A percentile compares a stretch with the other conserved stretches of the same genome.
Conservation (phyloP, 768 basidiomycete genomes). For the Suillus paluster region DNA sequence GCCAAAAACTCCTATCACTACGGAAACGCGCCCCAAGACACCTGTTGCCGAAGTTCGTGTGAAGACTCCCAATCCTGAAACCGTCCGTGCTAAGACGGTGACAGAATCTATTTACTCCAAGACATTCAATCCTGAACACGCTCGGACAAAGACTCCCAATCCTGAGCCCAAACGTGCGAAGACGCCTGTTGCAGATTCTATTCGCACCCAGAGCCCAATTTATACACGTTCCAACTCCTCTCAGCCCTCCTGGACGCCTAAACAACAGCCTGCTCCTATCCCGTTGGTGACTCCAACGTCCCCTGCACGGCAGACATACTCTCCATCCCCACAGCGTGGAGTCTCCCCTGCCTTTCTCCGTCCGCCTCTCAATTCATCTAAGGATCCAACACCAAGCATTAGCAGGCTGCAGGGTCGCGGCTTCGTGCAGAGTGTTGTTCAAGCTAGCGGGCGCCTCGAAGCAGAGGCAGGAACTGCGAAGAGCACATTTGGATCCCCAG, state of each 20-base stretch:
- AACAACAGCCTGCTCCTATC: slow-evolving; percentile 37
- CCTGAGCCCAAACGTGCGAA: slow-evolving; percentile 17
- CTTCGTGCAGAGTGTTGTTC: slow-evolving; percentile 84
- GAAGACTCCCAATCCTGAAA: slow-evolving; percentile 25
- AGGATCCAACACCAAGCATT: slow-evolving; percentile 82
- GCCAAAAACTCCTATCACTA: slow-evolving; percentile 10
- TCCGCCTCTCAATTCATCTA: slow-evolving; percentile 43
- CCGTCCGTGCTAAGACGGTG: slow-evolving; percentile 19
- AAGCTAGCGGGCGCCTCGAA: slow-evolving; percentile 62
- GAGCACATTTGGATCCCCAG: slow-evolving; percentile 30
- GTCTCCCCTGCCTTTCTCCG: slow-evolving; percentile 66
- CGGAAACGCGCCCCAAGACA: slow-evolving; percentile 21
- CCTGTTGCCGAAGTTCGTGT: slow-evolving; percentile 23
- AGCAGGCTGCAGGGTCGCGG: slow-evolving; percentile 84
- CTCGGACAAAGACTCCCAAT: slow-evolving; percentile 2
- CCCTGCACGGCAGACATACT: slow-evolving; percentile 44
- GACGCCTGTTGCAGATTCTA: slow-evolving; percentile 15
- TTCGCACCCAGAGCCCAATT: background rate
- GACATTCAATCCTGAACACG: background rate
- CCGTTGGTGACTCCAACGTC: slow-evolving; percentile 43
- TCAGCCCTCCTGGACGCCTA: slow-evolving; percentile 27
- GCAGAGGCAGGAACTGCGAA: slow-evolving; percentile 29
- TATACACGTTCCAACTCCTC: slow-evolving; percentile 4
- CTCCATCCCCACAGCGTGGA: slow-evolving; percentile 44
- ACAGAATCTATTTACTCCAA: slow-evolving; percentile 16